Evolutionary conservation across 768 basidiomycete species (phyloP).

Genomic region (Polyporus arcularius): DNA sequence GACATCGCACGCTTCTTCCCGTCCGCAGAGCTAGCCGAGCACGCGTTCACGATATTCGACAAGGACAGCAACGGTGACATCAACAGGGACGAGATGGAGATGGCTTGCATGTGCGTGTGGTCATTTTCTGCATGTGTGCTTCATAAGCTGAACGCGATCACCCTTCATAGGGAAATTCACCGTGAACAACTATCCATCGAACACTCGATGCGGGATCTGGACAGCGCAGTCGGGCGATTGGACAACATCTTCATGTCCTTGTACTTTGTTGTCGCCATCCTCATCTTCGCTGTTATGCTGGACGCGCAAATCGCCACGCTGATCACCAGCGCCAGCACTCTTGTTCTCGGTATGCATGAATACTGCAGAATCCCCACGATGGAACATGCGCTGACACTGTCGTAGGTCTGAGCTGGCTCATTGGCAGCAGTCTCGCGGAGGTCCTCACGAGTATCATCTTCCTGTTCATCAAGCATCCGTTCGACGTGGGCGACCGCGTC

Average conservation of each 20-base stretch:
- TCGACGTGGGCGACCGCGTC: slow-evolving; percentile 81
- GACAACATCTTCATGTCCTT: slow-evolving; percentile 87
- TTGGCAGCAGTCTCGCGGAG: slow-evolving; percentile 78
- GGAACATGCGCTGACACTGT: neutral
- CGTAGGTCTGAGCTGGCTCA: slow-evolving; percentile 82
- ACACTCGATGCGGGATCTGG: slow-evolving; percentile 85
- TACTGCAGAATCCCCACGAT: neutral
- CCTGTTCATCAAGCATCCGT: slow-evolving; percentile 85
- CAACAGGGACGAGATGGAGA: slow-evolving; percentile 72
- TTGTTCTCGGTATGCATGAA: slow-evolving; percentile 44
- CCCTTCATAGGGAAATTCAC: slow-evolving; percentile 65
- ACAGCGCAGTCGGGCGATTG: slow-evolving; percentile 83
- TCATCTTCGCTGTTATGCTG: slow-evolving; percentile 86
- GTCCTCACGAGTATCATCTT: slow-evolving; percentile 87
- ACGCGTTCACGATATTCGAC: slow-evolving; percentile 70
- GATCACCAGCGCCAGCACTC: slow-evolving; percentile 73
- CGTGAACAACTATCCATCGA: slow-evolving; percentile 84
- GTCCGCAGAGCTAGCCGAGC: slow-evolving; percentile 62
- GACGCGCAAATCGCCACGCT: slow-evolving; percentile 74
- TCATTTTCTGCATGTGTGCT: neutral
- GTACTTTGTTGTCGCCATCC: slow-evolving; percentile 64
- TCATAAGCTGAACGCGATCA: slow-evolving; percentile 3
- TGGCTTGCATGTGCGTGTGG: slow-evolving; percentile 60
- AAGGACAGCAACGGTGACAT: slow-evolving; percentile 73
- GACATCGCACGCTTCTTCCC: slow-evolving; percentile 78